Base-by-base conservation (phyloP, 352 stramenopile species). In the Vaucheria bursata region DNA sequence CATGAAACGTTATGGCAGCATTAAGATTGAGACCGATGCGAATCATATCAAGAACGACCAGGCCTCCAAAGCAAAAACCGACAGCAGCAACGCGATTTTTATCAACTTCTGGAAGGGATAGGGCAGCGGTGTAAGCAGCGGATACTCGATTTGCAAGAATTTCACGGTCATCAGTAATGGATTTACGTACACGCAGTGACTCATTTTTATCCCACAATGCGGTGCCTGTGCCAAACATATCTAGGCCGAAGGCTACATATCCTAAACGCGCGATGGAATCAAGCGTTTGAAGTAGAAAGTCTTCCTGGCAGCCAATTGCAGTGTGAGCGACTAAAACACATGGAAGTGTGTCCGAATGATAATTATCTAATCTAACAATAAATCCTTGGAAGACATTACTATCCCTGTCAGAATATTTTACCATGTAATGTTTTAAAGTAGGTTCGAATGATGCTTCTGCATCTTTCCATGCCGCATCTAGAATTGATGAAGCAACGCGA, bases 61-160 rank as follows among this genome's bases (percentile, higher is more conserved):
- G 75, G 18, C 78, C 78, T 1, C 78, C 78, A 37, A 83, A 83
- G 64, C 78, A 83, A 50, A 80, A 83, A 31, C 78, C 78, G 53
- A 83, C 53, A 8, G 72, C 78, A 29, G 78, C 78, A 4, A 83
- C n/a, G 18, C 72, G 25, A 0, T 59, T 52, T 0, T 49, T 7
- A 35, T 83, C 78, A 6, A 83, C 72, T n/a, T 66, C 77, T 12
- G 31, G 65, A 31, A 79, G 39, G n/a, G 31, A 18, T 25, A 33
- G 32, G n/a, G 77, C 52, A 35, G 70, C 66, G 25, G 29, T 31
- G 25, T 79, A 36, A 6, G 77, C 77, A 18, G 77, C 77, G 8
- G 0, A 49, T 25, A 73, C 77, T 8, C 77, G 69, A 2, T 34
- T 31, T 68, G 53, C 53, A 36, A 79, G 64, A 7, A 66, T 34